These are phyloP conservation scores for Fraxinus xanthoxyloides DNA, from an alignment of 305 asterid genomes.

Conservation along the genomic window DNA sequence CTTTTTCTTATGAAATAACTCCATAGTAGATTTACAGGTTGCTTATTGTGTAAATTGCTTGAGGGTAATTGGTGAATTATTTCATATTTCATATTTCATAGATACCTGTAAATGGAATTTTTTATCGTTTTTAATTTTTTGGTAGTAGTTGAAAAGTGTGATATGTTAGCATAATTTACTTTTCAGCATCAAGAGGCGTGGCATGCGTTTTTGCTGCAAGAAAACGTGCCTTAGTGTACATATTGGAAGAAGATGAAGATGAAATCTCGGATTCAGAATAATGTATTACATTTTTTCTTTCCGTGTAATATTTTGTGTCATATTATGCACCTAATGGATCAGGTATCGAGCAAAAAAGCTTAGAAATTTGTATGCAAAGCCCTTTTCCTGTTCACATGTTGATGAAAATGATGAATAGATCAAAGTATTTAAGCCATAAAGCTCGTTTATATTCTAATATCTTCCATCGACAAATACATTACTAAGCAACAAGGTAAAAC, in stretches of 20 bases:
- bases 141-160: constrained; percentile 13
- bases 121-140: not conserved
- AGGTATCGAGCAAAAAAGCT: not conserved
- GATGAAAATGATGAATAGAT: constrained; percentile 2
- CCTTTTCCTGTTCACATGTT: not conserved
- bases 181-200: constrained; percentile 86
- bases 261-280: constrained; percentile 65
- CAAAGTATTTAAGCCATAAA: not conserved
- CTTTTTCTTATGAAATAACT: not conserved
- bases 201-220: constrained; percentile 81
- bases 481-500: not conserved
- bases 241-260: constrained; percentile 92
- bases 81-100: not conserved
- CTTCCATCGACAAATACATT: not conserved
- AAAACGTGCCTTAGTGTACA: constrained; percentile 85
- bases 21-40: not conserved
- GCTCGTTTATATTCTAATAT: not conserved
- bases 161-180: constrained; percentile 15
- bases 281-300: not conserved
- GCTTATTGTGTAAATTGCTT: not conserved
- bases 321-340: not conserved
- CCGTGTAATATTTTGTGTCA: not conserved
- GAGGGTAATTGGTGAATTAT: not conserved
- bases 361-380: not conserved
- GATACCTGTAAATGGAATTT: not conserved